phyloP scores from a whole-genome alignment of 441 rosid species.

The Capsella rubella region DNA sequence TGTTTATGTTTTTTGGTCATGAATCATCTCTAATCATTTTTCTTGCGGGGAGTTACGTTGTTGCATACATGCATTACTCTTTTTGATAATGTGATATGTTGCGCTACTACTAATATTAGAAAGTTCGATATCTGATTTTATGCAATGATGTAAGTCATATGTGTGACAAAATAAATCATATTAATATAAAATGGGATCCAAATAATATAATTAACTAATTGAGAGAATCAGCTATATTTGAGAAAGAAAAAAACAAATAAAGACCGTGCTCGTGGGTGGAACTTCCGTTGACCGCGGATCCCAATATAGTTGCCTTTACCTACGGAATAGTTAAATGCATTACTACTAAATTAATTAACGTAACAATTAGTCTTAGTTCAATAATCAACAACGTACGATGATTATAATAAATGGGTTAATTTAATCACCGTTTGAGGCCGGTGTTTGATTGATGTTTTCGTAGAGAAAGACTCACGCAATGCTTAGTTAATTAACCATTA shows the following conservation, averaged over 20 bases:
- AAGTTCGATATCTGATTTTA: background rate
- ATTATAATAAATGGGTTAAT: slow-evolving; percentile 24
- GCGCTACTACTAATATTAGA: background rate
- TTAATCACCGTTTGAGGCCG: slow-evolving; percentile 33
- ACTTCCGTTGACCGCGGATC: slow-evolving; percentile 48
- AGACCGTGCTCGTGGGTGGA: slow-evolving; percentile 39
- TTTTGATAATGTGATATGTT: no score
- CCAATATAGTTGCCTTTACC: slow-evolving; percentile 39
- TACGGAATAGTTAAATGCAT: slow-evolving; percentile 34
- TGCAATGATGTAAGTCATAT: background rate
- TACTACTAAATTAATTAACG: background rate
- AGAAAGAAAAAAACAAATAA: background rate
- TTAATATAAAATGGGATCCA: background rate
- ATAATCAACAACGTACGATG: slow-evolving; percentile 32
- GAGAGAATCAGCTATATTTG: slow-evolving; percentile 21
- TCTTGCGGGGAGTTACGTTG: background rate
- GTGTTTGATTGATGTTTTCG: slow-evolving; percentile 41
- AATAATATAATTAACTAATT: background rate
- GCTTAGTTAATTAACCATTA: background rate
- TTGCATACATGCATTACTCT: background rate
- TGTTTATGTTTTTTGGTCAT: background rate
- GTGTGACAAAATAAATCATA: background rate
- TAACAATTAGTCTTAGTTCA: slow-evolving; percentile 4
- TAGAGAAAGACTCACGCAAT: slow-evolving; percentile 28
- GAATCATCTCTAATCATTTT: slow-evolving; percentile 7